Base-by-base conservation (phyloP, 2,329 filamentous ascomycete species). In the Phialophora macrospora region DNA sequence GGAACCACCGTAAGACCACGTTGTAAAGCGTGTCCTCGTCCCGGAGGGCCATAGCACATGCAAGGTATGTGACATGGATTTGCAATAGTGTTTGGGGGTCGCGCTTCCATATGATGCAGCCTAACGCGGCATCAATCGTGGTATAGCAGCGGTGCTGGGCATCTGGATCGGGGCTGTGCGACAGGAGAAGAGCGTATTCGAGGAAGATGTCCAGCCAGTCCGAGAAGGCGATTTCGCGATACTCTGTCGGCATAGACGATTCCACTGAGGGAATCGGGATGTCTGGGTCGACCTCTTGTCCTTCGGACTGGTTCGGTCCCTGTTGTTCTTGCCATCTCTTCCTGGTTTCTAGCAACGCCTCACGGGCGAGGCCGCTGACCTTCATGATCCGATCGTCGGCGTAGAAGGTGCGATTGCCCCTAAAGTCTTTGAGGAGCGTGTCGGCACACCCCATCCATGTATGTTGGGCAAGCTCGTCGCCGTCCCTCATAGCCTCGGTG, bases 151-250 rank as follows among this genome's bases (percentile, higher is more conserved):
- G 59, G 58, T 92, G 89, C 68, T 92, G 88, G 49, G 88, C 84
- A 14, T 85, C 81, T 55, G 90, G 86, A 38, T 88, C 88, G 22
- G 83, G 80, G 49, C 87, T 46, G n/a, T 62, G 63, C 7, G 93
- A 90, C 34, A 95, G 84, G 4, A 89, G 83, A 55, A 97, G 83
- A 2, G 93, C 90, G 75, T 96, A 96, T 73, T 95, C 91, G 41
- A 96, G 84, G 75, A 99, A 97, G 0, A 97, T 84, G 71, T 96
- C 91, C 2, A 97, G 84, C 95, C 95, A 99, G 55, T 88, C 85
- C 64, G 88, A 83, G 74, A 98, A 97, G 0, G 88, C 81, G 55
- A 98, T 91, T 7, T 90, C 90, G 70, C 92, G 89, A 74, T 92
- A 93, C 44, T 83, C 75, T 17, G 73, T 74, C 12, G 73, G 56